Conservation (phyloP, 768 basidiomycete species). For the Tubosaeta sp. region DNA sequence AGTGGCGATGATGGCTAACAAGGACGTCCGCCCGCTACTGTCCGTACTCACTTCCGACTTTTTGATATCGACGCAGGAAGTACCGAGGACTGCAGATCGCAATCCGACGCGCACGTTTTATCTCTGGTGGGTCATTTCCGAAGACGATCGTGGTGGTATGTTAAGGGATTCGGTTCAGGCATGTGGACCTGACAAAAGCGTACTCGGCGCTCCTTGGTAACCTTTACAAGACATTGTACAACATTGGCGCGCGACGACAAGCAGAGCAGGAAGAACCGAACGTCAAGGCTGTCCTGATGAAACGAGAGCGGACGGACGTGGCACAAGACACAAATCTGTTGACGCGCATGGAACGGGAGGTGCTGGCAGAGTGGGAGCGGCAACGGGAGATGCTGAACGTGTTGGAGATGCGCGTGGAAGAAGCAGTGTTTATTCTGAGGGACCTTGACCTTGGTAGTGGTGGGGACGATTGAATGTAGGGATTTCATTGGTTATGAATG, state of each 20-base stretch:
- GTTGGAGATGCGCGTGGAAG: conserved; percentile 82
- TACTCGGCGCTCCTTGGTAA: conserved; percentile 72
- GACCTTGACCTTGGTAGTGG: conserved; percentile 59
- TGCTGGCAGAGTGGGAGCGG: conserved; percentile 67
- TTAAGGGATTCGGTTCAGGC: conserved; percentile 46
- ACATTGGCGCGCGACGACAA: conserved; percentile 69
- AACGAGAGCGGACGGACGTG: conserved; percentile 79
- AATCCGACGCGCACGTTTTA: conserved; percentile 87
- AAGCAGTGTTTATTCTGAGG: conserved; percentile 83
- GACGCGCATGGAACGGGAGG: conserved; percentile 70
- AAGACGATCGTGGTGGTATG: neutral
- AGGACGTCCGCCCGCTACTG: conserved; percentile 79
- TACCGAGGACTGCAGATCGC: conserved; percentile 86
- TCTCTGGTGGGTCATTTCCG: conserved; percentile 61
- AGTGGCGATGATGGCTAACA: conserved; percentile 86
- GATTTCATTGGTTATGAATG: conserved; percentile 36
- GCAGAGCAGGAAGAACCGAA: conserved; percentile 66
- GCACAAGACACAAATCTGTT: conserved; percentile 69
- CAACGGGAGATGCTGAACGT: conserved; percentile 72
- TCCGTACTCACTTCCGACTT: conserved; percentile 76
- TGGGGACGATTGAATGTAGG: conserved; percentile 38
- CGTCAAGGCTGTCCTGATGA: conserved; percentile 71
- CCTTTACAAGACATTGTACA: conserved; percentile 88
- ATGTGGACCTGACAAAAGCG: conserved; percentile 81
- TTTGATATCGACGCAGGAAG: conserved; percentile 87